A percentile compares a stretch with the other conserved stretches of the same genome.
phyloP scores from a whole-genome alignment of 371 early-diverging fungal genomes.

The Rhizopus delemar region DNA sequence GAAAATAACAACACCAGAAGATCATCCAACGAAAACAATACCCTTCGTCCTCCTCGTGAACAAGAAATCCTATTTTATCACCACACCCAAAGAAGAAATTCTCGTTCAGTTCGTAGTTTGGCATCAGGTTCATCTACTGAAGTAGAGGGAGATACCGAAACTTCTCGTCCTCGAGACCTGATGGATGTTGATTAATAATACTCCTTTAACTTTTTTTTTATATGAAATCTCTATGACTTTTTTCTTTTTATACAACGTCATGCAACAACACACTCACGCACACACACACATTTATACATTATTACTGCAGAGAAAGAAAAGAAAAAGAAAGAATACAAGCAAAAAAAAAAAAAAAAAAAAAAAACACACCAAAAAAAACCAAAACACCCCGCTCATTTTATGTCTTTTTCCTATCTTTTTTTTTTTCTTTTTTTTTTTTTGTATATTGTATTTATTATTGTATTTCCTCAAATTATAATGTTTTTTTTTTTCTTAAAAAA shows the following conservation, averaged over 20 bases:
- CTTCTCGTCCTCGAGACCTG: constrained; percentile 26
- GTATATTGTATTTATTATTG: neutral
- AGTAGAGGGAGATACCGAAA: constrained; percentile 30
- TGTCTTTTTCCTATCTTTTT: neutral
- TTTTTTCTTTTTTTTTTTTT: too few relatives aligned
- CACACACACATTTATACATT: too few relatives aligned
- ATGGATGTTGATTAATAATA: constrained; percentile 38
- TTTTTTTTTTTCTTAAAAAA: too few relatives aligned
- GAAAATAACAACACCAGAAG: too few relatives aligned
- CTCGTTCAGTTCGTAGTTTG: constrained; percentile 27
- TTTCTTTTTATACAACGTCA: neutral
- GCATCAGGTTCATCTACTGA: constrained; percentile 38
- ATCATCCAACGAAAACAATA: constrained; percentile 14
- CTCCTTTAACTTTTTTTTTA: neutral
- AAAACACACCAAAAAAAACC: too few relatives aligned
- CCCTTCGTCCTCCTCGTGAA: constrained; percentile 21
- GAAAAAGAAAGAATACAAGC: neutral
- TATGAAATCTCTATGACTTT: neutral
- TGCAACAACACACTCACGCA: neutral
- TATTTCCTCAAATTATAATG: too few relatives aligned
- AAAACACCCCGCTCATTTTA: neutral
- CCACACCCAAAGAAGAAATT: constrained; percentile 20
- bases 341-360: too few relatives aligned
- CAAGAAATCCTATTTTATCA: constrained; percentile 31
- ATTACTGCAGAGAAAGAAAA: too few relatives aligned